A percentile compares a stretch with the other conserved stretches of the same genome.
Evolutionary conservation across 495 filamentous ascomycete genomes (phyloP).

Genomic region (Daldinia bambusicola): DNA sequence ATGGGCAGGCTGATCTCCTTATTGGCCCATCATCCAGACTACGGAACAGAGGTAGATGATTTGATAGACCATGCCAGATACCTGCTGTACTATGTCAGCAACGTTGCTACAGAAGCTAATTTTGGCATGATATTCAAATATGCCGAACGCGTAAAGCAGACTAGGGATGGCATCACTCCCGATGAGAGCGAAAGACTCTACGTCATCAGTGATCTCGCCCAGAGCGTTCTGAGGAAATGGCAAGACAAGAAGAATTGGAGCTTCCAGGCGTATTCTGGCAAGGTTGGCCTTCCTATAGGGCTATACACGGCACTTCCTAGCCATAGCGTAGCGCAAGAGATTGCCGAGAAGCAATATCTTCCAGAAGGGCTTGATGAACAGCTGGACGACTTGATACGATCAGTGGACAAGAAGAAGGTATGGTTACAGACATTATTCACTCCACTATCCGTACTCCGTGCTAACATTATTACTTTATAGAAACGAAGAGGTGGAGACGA

Average conservation of each 20-base stretch:
- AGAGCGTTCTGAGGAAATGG: conserved; percentile 82
- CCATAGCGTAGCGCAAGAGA: conserved; percentile 81
- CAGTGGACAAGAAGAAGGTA: conserved; percentile 66
- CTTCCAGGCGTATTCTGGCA: conserved; percentile 83
- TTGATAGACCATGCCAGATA: conserved; percentile 84
- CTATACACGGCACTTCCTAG: conserved; percentile 79
- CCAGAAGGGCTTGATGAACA: conserved; percentile 83
- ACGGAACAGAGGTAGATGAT: conserved; percentile 71
- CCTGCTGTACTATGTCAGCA: conserved; percentile 85
- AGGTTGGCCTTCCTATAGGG: conserved; percentile 79
- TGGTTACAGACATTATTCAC: conserved; percentile 12
- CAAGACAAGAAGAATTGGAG: conserved; percentile 80
- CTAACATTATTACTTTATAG: conserved; percentile 41
- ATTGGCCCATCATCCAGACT: conserved; percentile 96
- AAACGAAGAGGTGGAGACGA: conserved; percentile 63
- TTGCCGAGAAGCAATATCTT: conserved; percentile 84
- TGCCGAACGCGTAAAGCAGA: conserved; percentile 91
- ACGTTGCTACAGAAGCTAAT: conserved; percentile 86
- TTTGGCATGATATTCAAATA: conserved; percentile 90
- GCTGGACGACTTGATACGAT: conserved; percentile 71
- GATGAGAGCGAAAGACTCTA: conserved; percentile 75
- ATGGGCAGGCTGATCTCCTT: conserved; percentile 87
- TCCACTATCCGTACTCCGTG: conserved; percentile 11
- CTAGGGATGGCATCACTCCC: conserved; percentile 76
- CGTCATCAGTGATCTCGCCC: conserved; percentile 87